phyloP scores from a whole-genome alignment of 2,329 filamentous ascomycete species.

The Dryadomyces quercus-mongolicae region DNA sequence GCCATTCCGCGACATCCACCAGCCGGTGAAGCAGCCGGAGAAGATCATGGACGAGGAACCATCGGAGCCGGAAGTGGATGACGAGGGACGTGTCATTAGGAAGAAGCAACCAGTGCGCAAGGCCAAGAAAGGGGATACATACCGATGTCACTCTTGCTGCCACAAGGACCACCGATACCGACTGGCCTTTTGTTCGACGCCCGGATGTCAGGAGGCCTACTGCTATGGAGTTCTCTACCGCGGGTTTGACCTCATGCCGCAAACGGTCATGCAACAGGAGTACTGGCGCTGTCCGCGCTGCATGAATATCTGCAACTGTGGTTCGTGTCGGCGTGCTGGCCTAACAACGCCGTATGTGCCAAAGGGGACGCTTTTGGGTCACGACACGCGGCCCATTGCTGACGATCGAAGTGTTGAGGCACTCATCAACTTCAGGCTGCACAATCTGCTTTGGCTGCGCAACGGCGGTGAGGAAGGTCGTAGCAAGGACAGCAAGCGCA shows the following conservation, averaged over 20 bases:
- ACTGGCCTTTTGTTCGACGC: conserved; percentile 63
- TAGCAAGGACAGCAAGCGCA: conserved; percentile 43
- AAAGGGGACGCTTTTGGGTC: conserved; percentile 75
- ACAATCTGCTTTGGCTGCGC: conserved; percentile 76
- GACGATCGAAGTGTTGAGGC: conserved; percentile 85
- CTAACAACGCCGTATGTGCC: conserved; percentile 73
- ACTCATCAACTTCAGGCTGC: conserved; percentile 79
- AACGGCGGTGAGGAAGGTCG: conserved; percentile 44
- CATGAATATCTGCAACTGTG: conserved; percentile 75
- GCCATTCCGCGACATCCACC: conserved; percentile 73
- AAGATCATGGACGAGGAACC: conserved; percentile 32
- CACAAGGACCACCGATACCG: conserved; percentile 75
- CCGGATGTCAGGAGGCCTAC: conserved; percentile 61
- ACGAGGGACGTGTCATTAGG: conserved; percentile 38
- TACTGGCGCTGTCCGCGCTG: conserved; percentile 88
- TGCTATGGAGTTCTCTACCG: conserved; percentile 91
- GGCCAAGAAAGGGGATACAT: conserved; percentile 40
- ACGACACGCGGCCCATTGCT: conserved; percentile 81
- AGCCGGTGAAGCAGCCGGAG: conserved; percentile 34
- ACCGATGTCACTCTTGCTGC: conserved; percentile 71
- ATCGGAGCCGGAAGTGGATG: conserved; percentile 45
- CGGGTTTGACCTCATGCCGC: conserved; percentile 82
- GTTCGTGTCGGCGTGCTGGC: conserved; percentile 53
- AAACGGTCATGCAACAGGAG: conserved; percentile 66
- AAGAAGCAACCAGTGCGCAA: conserved; percentile 46